A percentile compares a stretch with the other conserved stretches of the same genome.
Conservation (phyloP, 2,329 filamentous ascomycete species). For the Xylariomycetidae sp. region DNA sequence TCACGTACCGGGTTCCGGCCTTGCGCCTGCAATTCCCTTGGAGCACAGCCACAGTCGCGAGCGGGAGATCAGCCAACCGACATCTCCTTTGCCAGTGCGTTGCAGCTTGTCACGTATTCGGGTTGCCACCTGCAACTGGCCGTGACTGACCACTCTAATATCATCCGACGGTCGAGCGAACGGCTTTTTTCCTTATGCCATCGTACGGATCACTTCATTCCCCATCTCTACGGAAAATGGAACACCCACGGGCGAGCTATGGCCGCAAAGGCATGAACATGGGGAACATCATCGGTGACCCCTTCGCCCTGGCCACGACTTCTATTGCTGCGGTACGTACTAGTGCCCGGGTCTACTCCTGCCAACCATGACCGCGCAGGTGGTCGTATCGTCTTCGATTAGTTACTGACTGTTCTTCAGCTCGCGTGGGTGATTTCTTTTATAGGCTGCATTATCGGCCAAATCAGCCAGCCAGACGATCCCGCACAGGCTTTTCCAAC, state of each 20-base stretch:
- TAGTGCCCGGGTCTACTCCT: conserved; percentile 17
- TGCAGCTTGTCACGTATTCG: too few relatives aligned
- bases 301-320: conserved; percentile 89
- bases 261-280: conserved; percentile 59
- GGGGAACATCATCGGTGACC: conserved; percentile 91
- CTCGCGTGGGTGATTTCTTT: conserved; percentile 94
- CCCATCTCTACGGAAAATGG: conserved; percentile 76
- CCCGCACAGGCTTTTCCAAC: conserved; percentile 56
- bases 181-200: conserved; percentile 55
- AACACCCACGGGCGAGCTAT: conserved; percentile 56
- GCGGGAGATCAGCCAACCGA: too few relatives aligned
- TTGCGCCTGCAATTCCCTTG: too few relatives aligned
- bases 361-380: too few relatives aligned
- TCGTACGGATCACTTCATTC: conserved; percentile 67
- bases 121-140: too few relatives aligned
- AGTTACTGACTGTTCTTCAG: conserved; percentile 41
- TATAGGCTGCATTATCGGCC: conserved; percentile 73
- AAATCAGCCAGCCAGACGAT: conserved; percentile 34
- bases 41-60: too few relatives aligned
- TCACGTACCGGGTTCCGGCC: too few relatives aligned
- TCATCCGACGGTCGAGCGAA: conserved; percentile 7
- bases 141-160: too few relatives aligned
- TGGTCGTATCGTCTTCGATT: too few relatives aligned
- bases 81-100: too few relatives aligned
- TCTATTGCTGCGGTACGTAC: conserved; percentile 80